Conservation (phyloP, 2,329 filamentous ascomycete genomes). For the Tricladium varicosporioides region DNA sequence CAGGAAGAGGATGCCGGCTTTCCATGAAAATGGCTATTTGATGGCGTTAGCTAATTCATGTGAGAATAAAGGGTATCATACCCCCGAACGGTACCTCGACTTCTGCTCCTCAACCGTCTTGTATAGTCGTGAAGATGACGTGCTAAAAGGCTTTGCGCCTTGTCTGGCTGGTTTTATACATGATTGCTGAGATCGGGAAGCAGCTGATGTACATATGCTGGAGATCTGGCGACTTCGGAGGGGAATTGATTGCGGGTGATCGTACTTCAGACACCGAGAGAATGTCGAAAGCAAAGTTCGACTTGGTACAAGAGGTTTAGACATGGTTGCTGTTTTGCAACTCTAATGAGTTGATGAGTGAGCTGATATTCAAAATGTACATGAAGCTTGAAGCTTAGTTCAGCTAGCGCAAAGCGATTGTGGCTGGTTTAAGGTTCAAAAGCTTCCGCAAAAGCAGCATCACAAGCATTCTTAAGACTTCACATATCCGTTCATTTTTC, state of each 20-base stretch:
- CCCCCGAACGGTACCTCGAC: conserved; percentile 31
- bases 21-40: conserved; percentile 84
- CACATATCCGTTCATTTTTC: conserved; percentile 9
- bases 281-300: conserved; percentile 24
- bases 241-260: conserved; percentile 4
- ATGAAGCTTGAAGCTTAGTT: neutral
- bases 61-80: conserved; percentile 15
- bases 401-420: neutral
- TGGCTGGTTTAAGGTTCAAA: neutral
- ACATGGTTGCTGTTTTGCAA: conserved; percentile 16
- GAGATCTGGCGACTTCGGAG: conserved; percentile 15
- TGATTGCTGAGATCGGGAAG: neutral
- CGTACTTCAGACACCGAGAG: conserved; percentile 14
- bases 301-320: conserved; percentile 27
- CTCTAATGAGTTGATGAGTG: neutral
- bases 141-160: conserved; percentile 17
- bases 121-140: conserved; percentile 19
- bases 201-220: conserved; percentile 3
- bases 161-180: conserved; percentile 3
- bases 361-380: neutral
- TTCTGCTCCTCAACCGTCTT: conserved; percentile 34
- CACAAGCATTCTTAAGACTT: neutral
- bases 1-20: conserved; percentile 83
- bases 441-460: conserved; percentile 5
- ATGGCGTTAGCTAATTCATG: neutral